Evolutionary conservation across 257 asterid genomes (phyloP).

Genomic region (Solanum chilense): DNA sequence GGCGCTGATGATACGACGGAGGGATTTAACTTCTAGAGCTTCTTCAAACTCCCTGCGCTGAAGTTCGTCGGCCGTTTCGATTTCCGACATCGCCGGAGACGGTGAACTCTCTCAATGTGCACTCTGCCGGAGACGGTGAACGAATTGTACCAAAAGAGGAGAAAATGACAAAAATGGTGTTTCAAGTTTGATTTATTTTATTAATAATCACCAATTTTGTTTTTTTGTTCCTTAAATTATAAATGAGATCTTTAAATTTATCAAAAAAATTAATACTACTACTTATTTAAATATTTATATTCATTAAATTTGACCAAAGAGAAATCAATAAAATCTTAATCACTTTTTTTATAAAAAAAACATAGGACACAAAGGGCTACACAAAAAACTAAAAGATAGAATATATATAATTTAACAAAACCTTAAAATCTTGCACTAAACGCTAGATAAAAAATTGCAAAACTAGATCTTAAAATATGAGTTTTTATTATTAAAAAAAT

Average conservation of each 20-base stretch:
- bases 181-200: not conserved
- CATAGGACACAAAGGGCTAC: not conserved
- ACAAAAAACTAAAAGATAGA: not conserved
- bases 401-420: too few species aligned
- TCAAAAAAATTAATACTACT: not conserved
- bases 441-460: not conserved
- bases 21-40: conserved; percentile 87
- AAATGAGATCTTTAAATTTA: not conserved
- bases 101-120: not conserved
- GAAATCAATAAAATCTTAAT: not conserved
- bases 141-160: not conserved
- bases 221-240: not conserved
- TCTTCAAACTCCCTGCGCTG: conserved; percentile 73
- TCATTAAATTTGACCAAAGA: not conserved
- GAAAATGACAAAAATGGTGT: not conserved
- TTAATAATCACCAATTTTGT: not conserved
- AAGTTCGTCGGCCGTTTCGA: conserved; percentile 37
- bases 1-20: conserved; percentile 92
- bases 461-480: not conserved
- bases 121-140: not conserved
- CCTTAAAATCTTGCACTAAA: not conserved
- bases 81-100: not conserved
- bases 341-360: not conserved
- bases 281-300: too few species aligned
- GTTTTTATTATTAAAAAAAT: too few species aligned